Percentiles rank a stretch among this genome's conserved stretches.
These are phyloP conservation scores for Rhamnella rubrinervis DNA, from an alignment of 331 rosid genomes.

Conservation along the genomic window DNA sequence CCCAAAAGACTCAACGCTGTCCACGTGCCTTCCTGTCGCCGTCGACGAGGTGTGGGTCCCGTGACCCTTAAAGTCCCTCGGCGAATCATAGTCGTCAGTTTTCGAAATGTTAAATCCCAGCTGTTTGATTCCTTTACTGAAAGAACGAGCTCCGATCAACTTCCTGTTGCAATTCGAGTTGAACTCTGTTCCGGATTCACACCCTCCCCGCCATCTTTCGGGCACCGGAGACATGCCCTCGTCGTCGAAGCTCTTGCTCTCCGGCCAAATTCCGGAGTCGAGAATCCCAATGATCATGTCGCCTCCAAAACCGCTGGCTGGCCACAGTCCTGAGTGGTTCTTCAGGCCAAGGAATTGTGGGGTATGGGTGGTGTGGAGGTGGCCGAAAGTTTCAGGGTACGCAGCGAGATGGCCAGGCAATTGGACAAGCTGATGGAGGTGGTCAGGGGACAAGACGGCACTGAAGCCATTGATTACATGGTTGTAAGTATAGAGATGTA, in stretches of 20 bases:
- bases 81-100: conserved; percentile 2
- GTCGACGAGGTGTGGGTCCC: conserved; percentile 13
- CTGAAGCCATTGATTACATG: conserved; percentile 24
- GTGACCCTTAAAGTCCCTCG: conserved; percentile 7
- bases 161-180: conserved; percentile 22
- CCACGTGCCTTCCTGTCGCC: conserved; percentile 17
- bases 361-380: conserved; percentile 17
- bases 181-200: conserved; percentile 16
- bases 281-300: conserved; percentile 11
- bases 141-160: conserved; percentile 22
- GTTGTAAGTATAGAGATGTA: conserved; percentile 14
- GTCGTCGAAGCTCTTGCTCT: conserved; percentile 21
- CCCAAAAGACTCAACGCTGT: background rate
- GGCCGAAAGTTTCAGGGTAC: conserved; percentile 17
- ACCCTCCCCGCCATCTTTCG: conserved; percentile 20
- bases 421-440: background rate
- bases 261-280: conserved; percentile 22
- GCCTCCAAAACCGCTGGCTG: background rate
- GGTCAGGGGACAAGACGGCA: conserved; percentile 14
- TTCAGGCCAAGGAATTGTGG: conserved; percentile 19
- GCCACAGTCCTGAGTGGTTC: conserved; percentile 7
- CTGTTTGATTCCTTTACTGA: conserved; percentile 10
- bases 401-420: conserved; percentile 18
- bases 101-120: conserved; percentile 8
- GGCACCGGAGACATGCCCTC: conserved; percentile 19